Conservation (phyloP, 495 filamentous ascomycete genomes). For the Aspergillus hancockii region DNA sequence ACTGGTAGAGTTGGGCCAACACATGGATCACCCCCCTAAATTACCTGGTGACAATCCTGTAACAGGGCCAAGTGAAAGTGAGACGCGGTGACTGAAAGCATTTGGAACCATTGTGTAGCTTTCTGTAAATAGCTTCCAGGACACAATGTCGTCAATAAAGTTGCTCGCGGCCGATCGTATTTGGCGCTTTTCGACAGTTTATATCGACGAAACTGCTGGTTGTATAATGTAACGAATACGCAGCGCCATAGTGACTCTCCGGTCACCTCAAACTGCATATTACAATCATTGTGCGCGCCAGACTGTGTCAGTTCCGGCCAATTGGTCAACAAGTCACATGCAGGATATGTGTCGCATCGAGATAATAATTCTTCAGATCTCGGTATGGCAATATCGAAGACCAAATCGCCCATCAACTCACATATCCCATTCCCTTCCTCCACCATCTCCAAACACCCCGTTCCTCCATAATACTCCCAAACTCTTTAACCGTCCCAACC, state of each 20-base stretch:
- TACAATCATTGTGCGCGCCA: not conserved
- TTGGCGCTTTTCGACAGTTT: not conserved
- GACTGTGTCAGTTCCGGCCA: not conserved
- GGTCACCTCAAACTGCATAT: too few relatives aligned
- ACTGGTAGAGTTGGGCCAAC: conserved; percentile 22
- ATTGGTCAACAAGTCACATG: not conserved
- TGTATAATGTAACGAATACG: not conserved
- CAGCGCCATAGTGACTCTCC: too few relatives aligned
- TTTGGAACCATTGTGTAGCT: not conserved
- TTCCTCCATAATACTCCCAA: conserved; percentile 42
- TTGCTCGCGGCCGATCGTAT: not conserved
- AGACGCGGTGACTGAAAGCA: not conserved
- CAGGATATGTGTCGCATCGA: not conserved
- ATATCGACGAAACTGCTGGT: not conserved
- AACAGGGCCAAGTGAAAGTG: not conserved
- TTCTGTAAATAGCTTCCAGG: not conserved
- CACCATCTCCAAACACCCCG: conserved; percentile 50
- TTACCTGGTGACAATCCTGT: conserved; percentile 24
- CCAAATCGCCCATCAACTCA: conserved; percentile 18
- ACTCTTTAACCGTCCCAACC: conserved; percentile 49
- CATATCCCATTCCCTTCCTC: conserved; percentile 52
- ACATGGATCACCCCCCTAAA: conserved; percentile 11
- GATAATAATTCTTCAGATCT: not conserved
- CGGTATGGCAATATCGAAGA: not conserved
- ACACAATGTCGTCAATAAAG: not conserved